Base-by-base conservation (phyloP, 2,329 filamentous ascomycete species). In the Pyricularia sp. region DNA sequence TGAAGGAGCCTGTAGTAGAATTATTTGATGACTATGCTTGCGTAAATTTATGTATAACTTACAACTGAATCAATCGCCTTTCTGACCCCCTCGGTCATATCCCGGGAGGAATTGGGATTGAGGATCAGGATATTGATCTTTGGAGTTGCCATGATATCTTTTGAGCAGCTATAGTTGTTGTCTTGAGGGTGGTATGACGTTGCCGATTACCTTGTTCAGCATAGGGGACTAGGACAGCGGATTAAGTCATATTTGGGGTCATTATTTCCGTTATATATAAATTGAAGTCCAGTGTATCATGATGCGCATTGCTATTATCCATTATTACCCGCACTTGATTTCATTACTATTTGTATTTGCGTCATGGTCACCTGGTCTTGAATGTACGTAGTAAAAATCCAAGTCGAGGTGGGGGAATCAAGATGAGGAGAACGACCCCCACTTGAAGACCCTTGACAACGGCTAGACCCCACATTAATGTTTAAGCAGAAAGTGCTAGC, bases 71-170 rank as follows among this genome's bases (percentile, higher is more conserved):
- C 65, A 11, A 88, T 81, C 66, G 83, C 80, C 65, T 78, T 75
- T 69, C 83, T 83, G 73, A 94, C 82, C 30, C 85, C 86, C 7
- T 86, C 81, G 12, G 91, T 94, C 91, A 94, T 94, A 69, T 83
- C 81, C 69, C 80, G 73, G 0, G 89, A 92, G 2, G 90, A 93
- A 79, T 95, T 95, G 42, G 92, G 92, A 75, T 95, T 94, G 73
- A 94, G 84, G 70, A 94, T 81, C 59, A 94, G 83, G 71, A 94
- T 36, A 6, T 63, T 25, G 28, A 68, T 36, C 7, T 30, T 30
- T 36, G 23, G 7, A 25, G 30, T 14, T 30, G 64, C 4, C 30
- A 50, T 65, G 64, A 20, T 65, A 12, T n/a, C 3, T 20, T 36
- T 25, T 33, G 20, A n/a, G 20, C 20, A 10, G 42, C 42, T 55